A percentile compares a stretch with the other conserved stretches of the same genome.
phyloP scores from a whole-genome alignment of 2,329 filamentous ascomycete species.

The Leptographium radiaticola region DNA sequence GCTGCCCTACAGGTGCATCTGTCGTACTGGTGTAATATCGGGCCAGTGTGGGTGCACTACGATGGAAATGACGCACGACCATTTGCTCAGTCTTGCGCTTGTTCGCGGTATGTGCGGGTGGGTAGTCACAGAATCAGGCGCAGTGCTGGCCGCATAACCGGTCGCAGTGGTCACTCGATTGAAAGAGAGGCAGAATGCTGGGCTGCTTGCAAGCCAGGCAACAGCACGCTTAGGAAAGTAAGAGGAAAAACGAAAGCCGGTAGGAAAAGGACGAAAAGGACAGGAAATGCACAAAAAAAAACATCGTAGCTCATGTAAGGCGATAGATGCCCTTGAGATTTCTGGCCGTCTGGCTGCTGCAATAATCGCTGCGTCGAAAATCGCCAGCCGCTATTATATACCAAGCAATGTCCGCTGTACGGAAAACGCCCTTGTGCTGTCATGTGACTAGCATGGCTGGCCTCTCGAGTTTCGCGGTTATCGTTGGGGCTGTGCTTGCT shows the following conservation, averaged over 20 bases:
- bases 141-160: slow-evolving; percentile 9
- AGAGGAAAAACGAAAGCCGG: too few species aligned
- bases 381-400: too few species aligned
- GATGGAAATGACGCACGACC: not conserved
- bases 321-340: too few species aligned
- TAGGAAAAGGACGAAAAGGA: too few species aligned
- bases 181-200: slow-evolving; percentile 5
- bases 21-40: not conserved
- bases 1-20: slow-evolving; percentile 2
- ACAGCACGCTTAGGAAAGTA: not conserved
- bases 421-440: too few species aligned
- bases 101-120: not conserved
- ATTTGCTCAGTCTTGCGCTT: not conserved
- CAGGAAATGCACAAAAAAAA: too few species aligned
- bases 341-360: too few species aligned
- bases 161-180: slow-evolving; percentile 2
- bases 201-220: slow-evolving; percentile 2
- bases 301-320: too few species aligned
- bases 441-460: not conserved
- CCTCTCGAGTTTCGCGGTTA: not conserved
- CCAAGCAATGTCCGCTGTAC: too few species aligned
- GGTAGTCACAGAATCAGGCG: slow-evolving; percentile 1
- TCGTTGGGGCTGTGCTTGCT: not conserved
- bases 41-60: not conserved
- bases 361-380: too few species aligned